Base-by-base conservation (phyloP, 805 yeast genomes). In the Lachancea thermotolerans region DNA sequence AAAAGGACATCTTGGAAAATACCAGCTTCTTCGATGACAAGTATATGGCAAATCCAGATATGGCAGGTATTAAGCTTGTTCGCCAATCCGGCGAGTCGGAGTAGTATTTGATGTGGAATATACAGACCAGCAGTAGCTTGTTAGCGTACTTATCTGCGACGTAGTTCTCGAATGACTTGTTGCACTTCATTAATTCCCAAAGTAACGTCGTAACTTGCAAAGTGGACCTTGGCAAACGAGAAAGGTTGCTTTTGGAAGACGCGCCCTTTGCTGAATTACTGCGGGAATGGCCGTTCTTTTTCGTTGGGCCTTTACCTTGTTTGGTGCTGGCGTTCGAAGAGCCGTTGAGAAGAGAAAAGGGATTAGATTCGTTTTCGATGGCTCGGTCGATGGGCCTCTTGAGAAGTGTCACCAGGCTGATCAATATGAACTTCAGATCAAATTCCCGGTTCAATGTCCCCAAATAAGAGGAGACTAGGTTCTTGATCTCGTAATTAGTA, bases 151-250 rank as follows among this genome's bases (percentile, higher is more conserved):
- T 68, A 11, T 71, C 69, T 2, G 72, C 62, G 28, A 79, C 64
- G 41, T 70, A 66, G 14, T 58, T 56, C 47, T 72, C 72, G 55
- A 83, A 81, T 40, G 63, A 64, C 47, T 70, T 70, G 64, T 91
- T 91, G 53, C 88, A 81, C 57, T 86, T 91, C 30, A 78, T 65
- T 36, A 88, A 65, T 55, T 85, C 95, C 85, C 95, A 86, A 12
- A 85, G 52, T 8, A 90, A 58, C 58, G 83, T 72, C 5, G 78
- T 62, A n/a, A 76, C 58, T 56, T 83, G 90, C 3, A 71, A 65
- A 2, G 79, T 60, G 82, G 89, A 71, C 15, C 72, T 55, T 4
- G 75, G 63, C 46, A 71, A 41, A 50, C 64, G 49, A 37, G 77
- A 66, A 47, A 70, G 37, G 21, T 17, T 34, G 17, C 37, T 40